phyloP scores from a whole-genome alignment of 768 basidiomycete genomes.

The Aureoboletus auriporus region DNA sequence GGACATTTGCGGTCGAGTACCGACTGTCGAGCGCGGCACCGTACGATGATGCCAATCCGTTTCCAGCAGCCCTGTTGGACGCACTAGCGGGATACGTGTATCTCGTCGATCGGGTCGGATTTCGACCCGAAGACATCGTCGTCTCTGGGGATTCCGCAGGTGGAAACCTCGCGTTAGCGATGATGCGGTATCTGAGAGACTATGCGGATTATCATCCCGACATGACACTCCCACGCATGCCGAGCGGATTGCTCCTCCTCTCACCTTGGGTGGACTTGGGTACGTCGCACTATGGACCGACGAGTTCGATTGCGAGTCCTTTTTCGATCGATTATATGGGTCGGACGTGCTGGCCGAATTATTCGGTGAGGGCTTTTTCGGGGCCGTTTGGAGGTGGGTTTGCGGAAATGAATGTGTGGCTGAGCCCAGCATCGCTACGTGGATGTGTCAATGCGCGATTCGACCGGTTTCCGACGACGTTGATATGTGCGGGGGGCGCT shows the following conservation, averaged over 20 bases:
- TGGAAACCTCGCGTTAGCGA: constrained; percentile 42
- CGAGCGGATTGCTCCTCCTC: constrained; percentile 31
- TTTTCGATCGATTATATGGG: constrained; percentile 26
- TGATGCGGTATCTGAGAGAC: constrained; percentile 35
- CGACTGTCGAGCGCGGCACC: constrained; percentile 36
- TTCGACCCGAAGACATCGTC: constrained; percentile 41
- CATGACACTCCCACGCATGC: constrained; percentile 17
- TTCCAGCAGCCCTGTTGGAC: constrained; percentile 53
- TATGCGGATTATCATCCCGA: constrained; percentile 10
- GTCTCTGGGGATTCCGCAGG: constrained; percentile 55
- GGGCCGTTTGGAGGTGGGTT: constrained; percentile 47
- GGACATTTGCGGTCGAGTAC: constrained; percentile 44
- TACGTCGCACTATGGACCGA: constrained; percentile 23
- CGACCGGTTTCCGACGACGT: constrained; percentile 55
- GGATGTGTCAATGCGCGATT: constrained; percentile 40
- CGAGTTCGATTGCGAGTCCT: constrained; percentile 35
- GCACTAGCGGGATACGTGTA: constrained; percentile 48
- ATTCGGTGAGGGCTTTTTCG: constrained; percentile 34
- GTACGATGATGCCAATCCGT: constrained; percentile 32
- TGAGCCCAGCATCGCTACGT: constrained; percentile 55
- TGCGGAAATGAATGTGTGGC: constrained; percentile 47
- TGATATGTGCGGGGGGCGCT: constrained; percentile 55
- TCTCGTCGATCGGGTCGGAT: constrained; percentile 40
- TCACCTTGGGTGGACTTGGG: constrained; percentile 30
- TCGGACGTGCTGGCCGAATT: neutral